Conservation (phyloP, 2,329 filamentous ascomycete genomes). For the Chrysoporthe deuterocubensis region DNA sequence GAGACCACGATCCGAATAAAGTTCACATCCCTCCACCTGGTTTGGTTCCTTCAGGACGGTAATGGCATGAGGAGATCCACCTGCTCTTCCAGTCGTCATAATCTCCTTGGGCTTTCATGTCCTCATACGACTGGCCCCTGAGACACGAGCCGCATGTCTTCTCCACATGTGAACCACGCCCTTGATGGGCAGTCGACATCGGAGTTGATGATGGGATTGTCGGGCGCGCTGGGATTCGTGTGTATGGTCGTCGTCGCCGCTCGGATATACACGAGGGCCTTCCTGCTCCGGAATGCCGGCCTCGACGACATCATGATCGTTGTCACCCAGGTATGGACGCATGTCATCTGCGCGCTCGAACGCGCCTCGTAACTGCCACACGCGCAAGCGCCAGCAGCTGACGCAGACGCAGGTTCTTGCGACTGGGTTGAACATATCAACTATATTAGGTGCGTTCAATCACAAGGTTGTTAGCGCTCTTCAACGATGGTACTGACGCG, state of each 20-base stretch:
- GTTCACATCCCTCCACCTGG: neutral
- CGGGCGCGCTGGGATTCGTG: constrained; percentile 7
- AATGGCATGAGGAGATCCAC: neutral
- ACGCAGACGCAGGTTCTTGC: constrained; percentile 15
- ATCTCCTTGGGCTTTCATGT: neutral
- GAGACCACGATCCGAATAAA: neutral
- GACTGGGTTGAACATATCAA: constrained; percentile 16
- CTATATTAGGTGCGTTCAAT: constrained; percentile 16
- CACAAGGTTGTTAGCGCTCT: neutral
- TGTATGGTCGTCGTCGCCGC: constrained; percentile 13
- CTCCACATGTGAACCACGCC: constrained; percentile 13
- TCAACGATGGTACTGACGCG: neutral
- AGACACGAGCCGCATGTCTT: constrained; percentile 13
- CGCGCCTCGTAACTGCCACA: neutral
- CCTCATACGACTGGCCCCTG: neutral
- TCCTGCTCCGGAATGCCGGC: constrained; percentile 18
- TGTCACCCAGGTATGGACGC: constrained; percentile 16
- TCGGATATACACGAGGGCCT: constrained; percentile 22
- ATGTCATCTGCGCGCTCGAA: neutral
- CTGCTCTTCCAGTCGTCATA: neutral
- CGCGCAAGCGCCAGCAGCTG: neutral
- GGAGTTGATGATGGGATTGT: constrained; percentile 21
- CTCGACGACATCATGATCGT: constrained; percentile 23
- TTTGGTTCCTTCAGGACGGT: neutral
- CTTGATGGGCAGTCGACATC: constrained; percentile 20